Evolutionary conservation across 2,329 filamentous ascomycete genomes (phyloP), one percentile per base, ranked within the genome.

Genomic region (Fusarium albidum): DNA sequence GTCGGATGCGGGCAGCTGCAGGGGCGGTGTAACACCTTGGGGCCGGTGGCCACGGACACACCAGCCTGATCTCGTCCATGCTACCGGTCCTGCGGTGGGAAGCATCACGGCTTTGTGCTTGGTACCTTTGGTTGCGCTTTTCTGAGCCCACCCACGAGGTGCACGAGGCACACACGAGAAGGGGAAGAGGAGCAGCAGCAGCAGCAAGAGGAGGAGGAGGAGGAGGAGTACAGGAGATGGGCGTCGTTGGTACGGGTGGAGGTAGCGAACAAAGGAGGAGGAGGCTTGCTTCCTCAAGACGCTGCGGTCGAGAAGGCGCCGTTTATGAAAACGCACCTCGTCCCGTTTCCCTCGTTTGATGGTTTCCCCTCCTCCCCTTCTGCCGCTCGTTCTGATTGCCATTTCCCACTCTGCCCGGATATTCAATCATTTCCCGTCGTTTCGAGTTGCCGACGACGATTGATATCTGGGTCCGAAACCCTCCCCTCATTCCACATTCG

Each of bases 1-100:
- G 70, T 71, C 63, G 67, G 65, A 69, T 60, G 60, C 64, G 71
- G 73, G 67, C 63, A 49, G 58, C 59, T 59, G 61, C 69, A 71
- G 66, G 40, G 63, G 56, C 54, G 37, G 68, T 72, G 68, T 67
- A 54, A 71, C 59, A 43, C 31, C 41, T 34, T 60, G 29, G 41
- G n/a, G 48, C 53, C 48, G 54, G 43, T 50, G 39, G 40, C 52
- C 48, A 54, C 47, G 45, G 52, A 56, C 47, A 57, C 57, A 60
- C 57, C 52, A 66, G 60, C 64, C 54, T 58, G 58, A 57, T 61
- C 56, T 65, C 54, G 51, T 58, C 63, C 63, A 65, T 58, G 49
- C 52, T 45, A 55, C 56, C 63, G 59, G 61, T 54, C 58, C 59
- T 61, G 55, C 57, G 50, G 53, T 65, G 50, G 28, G 48, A 53